Evolutionary conservation across 345 rosid genomes (phyloP), one percentile per base, ranked within the genome.

Genomic region (Viola odorata): DNA sequence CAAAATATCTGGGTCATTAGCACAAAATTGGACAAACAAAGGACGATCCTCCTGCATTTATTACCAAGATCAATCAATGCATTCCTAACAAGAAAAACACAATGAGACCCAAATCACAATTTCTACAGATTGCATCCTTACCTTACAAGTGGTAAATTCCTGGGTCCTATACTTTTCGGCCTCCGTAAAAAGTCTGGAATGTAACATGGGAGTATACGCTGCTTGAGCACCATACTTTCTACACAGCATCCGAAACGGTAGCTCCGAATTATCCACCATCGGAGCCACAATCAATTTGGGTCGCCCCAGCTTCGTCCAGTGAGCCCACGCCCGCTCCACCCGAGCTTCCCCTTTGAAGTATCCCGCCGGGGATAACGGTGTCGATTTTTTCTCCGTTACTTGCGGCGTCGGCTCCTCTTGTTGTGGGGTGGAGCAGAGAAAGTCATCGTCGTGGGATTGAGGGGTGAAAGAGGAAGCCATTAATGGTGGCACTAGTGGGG

Each of bases 191-290:
- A 88, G 85, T 68, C 96, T 72, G 1, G 97, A 90, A 79, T 94
- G 99, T 53, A 94, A 71, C 97, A 94, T 94, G 3, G 96, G 99
- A 12, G 96, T 88, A 48, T 90, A 90, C 4, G 96, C 99, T 39
- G 95, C 97, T 36, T 81, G 78, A 36, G 99, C 99, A 6, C 99
- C 97, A 61, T 84, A 90, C 77, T 86, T 88, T 40, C 89, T 80
- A 16, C 97, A 94, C 5, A 94, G 97, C 91, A 94, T 74, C 55
- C 99, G 75, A 78, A 90, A 90, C 12, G 97, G 99, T 8, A 94
- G 88, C 85, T 88, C 99, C 4, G 97, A 94, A 72, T 94, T 94
- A 64, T 94, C 99, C 57, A 90, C 99, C 97, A 94, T 91, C n/a
- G 97, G 96, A 16, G 97, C 99, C 13, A 90, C 97, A 0, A 90